Evolutionary conservation across 805 yeast genomes (phyloP).

Genomic region (Komagataella ulmi): DNA sequence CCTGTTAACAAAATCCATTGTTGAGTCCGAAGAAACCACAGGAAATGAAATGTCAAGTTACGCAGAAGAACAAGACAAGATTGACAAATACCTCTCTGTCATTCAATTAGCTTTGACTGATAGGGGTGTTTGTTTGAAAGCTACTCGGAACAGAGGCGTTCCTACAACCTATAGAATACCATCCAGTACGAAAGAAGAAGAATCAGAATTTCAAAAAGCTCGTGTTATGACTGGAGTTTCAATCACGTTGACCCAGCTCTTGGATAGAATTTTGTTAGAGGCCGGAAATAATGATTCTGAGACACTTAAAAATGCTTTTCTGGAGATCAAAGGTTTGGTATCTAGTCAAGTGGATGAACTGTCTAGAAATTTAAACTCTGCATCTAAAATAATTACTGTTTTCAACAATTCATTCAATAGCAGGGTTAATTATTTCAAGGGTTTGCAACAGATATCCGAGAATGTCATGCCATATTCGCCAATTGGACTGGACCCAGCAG

Average conservation of each 20-base stretch:
- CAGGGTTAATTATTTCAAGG: slow-evolving; percentile 72
- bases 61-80: slow-evolving; percentile 61
- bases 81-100: slow-evolving; percentile 42
- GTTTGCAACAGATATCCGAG: slow-evolving; percentile 79
- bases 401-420: slow-evolving; percentile 61
- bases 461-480: slow-evolving; percentile 44
- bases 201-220: not conserved
- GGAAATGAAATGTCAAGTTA: slow-evolving; percentile 74
- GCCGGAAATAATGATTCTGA: not conserved
- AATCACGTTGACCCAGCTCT: not conserved
- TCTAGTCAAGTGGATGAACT: slow-evolving; percentile 27
- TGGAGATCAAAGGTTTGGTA: slow-evolving; percentile 3
- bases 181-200: slow-evolving; percentile 8
- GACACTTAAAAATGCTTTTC: not conserved
- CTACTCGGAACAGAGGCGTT: slow-evolving; percentile 11
- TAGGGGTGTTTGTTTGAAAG: slow-evolving; percentile 22
- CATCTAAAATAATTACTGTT: slow-evolving; percentile 31
- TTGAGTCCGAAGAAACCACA: slow-evolving; percentile 19
- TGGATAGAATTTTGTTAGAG: not conserved
- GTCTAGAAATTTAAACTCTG: slow-evolving; percentile 21
- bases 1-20: slow-evolving; percentile 31
- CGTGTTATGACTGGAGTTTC: not conserved
- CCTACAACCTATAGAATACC: not conserved
- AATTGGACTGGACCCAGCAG: not conserved
- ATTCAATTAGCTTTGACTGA: slow-evolving; percentile 34